phyloP scores from a whole-genome alignment of 2,329 filamentous ascomycete species.

The Penicillium hordei region DNA sequence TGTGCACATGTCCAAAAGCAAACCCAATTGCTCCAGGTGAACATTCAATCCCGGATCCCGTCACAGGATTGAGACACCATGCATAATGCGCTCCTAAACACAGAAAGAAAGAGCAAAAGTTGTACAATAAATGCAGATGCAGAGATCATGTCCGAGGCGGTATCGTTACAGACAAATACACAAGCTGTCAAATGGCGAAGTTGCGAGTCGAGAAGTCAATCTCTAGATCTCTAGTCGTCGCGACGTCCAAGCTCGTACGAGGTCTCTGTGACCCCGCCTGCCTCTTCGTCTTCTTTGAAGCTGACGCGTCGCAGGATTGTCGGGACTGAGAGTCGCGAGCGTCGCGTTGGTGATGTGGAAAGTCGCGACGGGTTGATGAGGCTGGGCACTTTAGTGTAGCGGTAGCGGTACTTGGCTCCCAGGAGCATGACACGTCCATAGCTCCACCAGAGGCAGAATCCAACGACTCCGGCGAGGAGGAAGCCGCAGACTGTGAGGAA shows the following conservation, averaged over 20 bases:
- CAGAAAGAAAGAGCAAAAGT: slow-evolving; percentile 15
- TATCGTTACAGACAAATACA: slow-evolving; percentile 26
- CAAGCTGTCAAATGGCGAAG: slow-evolving; percentile 6
- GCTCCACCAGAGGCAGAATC: slow-evolving; percentile 51
- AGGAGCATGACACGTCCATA: slow-evolving; percentile 50
- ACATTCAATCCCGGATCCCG: slow-evolving; percentile 25
- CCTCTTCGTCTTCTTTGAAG: slow-evolving; percentile 45
- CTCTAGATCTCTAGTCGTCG: slow-evolving; percentile 29
- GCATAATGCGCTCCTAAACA: slow-evolving; percentile 22
- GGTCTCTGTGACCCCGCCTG: slow-evolving; percentile 32
- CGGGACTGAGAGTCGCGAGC: slow-evolving; percentile 36
- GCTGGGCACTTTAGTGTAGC: slow-evolving; percentile 36
- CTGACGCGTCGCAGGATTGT: slow-evolving; percentile 40
- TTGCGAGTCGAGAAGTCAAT: slow-evolving; percentile 3
- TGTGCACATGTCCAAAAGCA: slow-evolving; percentile 15
- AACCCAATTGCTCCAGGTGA: slow-evolving; percentile 25
- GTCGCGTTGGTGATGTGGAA: slow-evolving; percentile 36
- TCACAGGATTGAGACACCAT: slow-evolving; percentile 23
- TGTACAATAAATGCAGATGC: slow-evolving; percentile 27
- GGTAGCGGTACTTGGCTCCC: slow-evolving; percentile 42
- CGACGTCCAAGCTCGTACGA: slow-evolving; percentile 42
- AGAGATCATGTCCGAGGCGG: slow-evolving; percentile 29
- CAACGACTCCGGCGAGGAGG: slow-evolving; percentile 48
- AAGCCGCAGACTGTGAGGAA: slow-evolving; percentile 55
- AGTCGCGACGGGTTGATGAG: slow-evolving; percentile 29